Evolutionary conservation across 179 eudicot species (phyloP), one percentile per base, ranked within the genome.

Genomic region (Dionaea muscipula): DNA sequence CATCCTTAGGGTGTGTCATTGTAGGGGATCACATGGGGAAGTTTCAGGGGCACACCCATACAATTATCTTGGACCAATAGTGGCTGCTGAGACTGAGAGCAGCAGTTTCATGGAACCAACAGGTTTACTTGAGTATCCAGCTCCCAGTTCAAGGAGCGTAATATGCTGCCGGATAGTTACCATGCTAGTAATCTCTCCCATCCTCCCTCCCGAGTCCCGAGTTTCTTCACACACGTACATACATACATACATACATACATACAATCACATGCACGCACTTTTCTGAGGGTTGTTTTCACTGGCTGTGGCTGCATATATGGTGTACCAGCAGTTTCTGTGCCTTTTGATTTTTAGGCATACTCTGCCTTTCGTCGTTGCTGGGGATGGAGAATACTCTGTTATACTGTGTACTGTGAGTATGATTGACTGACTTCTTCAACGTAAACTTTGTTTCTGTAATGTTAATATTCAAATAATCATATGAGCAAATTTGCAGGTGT

Each of bases 21-120:
- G 39, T 74, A 85, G 96, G 78, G 87, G 80, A 68, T n/a, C n/a
- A n/a, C 74, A 80, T 49, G 85, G 94, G 94, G 85, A 78, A 41
- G 62, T 72, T 38, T 60, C 80, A 12, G 71, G 76, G 57, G 67
- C 71, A 28, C 72, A 80, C 40, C 63, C 67, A 9, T 55, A 70
- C 44, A 59, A 69, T 70, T 74, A 64, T 63, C 81, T 57, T 39
- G 39, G 66, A 33, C 53, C 69, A 51, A 60, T 78, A 46, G 58
- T 71, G 57, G 62, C 72, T 62, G 71, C 68, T 56, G 77, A 68
- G n/a, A n/a, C n/a, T n/a, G n/a, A n/a, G n/a, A n/a, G n/a, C 10
- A 63, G 51, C 28, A 74, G 40, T 66, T 75, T 74, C 53, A 56
- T 68, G 26, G 77, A 79, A 49, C 68, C n/a, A n/a, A n/a, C 74